phyloP scores from a whole-genome alignment of 768 basidiomycete genomes.

The Xanthoconium purpureum region DNA sequence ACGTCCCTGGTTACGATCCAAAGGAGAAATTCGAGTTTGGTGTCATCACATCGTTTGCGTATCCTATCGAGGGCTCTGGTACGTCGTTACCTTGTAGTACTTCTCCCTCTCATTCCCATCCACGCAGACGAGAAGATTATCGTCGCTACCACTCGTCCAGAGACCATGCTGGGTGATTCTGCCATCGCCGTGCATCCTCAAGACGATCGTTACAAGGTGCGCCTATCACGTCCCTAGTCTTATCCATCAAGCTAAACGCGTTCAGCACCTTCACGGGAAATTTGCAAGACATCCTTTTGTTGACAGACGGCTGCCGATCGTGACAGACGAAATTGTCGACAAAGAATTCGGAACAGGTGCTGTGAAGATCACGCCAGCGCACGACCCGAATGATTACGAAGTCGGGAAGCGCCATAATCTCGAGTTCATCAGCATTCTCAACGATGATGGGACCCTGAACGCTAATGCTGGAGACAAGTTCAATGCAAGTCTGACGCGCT shows the following conservation, averaged over 20 bases:
- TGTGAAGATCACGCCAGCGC: conserved; percentile 98
- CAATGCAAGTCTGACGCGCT: conserved; percentile 42
- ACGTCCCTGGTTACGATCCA: conserved; percentile 90
- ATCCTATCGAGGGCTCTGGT: conserved; percentile 85
- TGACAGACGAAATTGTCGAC: conserved; percentile 85
- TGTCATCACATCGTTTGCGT: conserved; percentile 94
- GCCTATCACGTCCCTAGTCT: background rate
- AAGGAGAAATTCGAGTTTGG: conserved; percentile 98
- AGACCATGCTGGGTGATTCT: conserved; percentile 98
- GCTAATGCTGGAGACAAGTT: conserved; percentile 80
- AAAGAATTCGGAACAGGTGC: conserved; percentile 98
- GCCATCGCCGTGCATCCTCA: conserved; percentile 96
- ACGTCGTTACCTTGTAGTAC: conserved; percentile 12
- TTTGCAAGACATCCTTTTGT: conserved; percentile 89
- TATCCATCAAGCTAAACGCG: background rate
- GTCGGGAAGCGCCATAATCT: conserved; percentile 85
- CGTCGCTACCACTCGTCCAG: conserved; percentile 95
- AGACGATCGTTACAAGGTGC: conserved; percentile 81
- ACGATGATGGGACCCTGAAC: conserved; percentile 96
- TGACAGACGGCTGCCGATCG: conserved; percentile 79
- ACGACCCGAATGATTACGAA: conserved; percentile 96
- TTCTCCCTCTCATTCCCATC: background rate
- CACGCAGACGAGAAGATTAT: conserved; percentile 79
- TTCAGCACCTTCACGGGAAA: conserved; percentile 89
- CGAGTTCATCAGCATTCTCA: conserved; percentile 90